These are phyloP conservation scores for Chrysoporthe puriensis DNA, from an alignment of 2,329 filamentous ascomycete species.

Conservation along the genomic window DNA sequence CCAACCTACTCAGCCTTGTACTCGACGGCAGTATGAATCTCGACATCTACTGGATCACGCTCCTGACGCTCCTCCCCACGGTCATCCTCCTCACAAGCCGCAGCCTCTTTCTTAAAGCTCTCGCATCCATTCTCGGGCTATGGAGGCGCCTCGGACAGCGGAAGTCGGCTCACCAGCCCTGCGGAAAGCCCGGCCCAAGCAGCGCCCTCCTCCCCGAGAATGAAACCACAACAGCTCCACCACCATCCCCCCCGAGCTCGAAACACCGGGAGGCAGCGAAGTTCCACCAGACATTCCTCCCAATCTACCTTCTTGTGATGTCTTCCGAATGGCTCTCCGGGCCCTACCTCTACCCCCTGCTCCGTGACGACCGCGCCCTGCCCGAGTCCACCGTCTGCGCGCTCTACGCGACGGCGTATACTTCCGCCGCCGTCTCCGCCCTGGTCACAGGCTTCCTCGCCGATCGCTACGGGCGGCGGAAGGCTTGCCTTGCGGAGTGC, in stretches of 20 bases:
- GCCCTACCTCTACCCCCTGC: slow-evolving; percentile 29
- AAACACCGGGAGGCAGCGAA: slow-evolving; percentile 6
- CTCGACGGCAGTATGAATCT: slow-evolving; percentile 24
- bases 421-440: slow-evolving; percentile 30
- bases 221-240: neutral
- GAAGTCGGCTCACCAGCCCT: neutral
- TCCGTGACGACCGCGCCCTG: slow-evolving; percentile 30
- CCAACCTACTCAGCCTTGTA: neutral
- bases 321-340: slow-evolving; percentile 30
- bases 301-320: slow-evolving; percentile 31
- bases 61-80: slow-evolving; percentile 27
- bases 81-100: slow-evolving; percentile 26
- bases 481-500: slow-evolving; percentile 28
- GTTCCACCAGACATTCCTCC: slow-evolving; percentile 27
- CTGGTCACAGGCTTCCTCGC: slow-evolving; percentile 29
- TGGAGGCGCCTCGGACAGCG: slow-evolving; percentile 13
- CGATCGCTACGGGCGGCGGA: slow-evolving; percentile 29
- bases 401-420: slow-evolving; percentile 29
- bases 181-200: neutral
- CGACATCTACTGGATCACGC: slow-evolving; percentile 30
- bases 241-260: neutral
- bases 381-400: slow-evolving; percentile 28
- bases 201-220: neutral
- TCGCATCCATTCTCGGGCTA: slow-evolving; percentile 9
- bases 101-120: slow-evolving; percentile 11